These are phyloP conservation scores for Aspergillus transmontanensis DNA, from an alignment of 2,329 filamentous ascomycete species.

Conservation along the genomic window DNA sequence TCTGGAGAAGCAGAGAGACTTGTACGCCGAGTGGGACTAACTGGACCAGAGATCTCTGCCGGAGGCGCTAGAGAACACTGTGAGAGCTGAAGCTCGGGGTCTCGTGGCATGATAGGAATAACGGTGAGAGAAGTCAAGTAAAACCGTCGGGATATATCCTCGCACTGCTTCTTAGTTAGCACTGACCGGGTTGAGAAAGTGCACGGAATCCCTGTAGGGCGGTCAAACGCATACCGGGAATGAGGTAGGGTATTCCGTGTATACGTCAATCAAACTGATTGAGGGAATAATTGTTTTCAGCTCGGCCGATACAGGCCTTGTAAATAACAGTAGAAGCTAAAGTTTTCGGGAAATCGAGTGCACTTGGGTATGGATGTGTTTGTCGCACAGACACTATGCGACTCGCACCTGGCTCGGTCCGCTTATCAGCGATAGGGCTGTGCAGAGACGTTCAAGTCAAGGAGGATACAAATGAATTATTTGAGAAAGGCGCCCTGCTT, in stretches of 20 bases:
- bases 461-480: background rate
- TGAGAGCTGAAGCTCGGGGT: conserved; percentile 28
- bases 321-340: background rate
- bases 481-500: background rate
- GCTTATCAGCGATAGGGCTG: conserved; percentile 32
- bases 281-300: background rate
- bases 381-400: background rate
- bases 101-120: conserved; percentile 36
- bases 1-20: conserved; percentile 42
- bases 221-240: conserved; percentile 31
- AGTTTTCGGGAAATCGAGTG: background rate
- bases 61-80: conserved; percentile 41
- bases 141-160: conserved; percentile 24
- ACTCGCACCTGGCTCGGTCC: conserved; percentile 6
- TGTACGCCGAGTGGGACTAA: conserved; percentile 35
- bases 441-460: conserved; percentile 17
- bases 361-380: background rate
- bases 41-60: conserved; percentile 40
- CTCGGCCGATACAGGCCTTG: background rate
- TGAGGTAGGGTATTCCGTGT: conserved; percentile 2
- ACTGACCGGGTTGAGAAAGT: conserved; percentile 13
- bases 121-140: conserved; percentile 11
- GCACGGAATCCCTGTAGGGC: conserved; percentile 6
- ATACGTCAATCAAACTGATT: conserved; percentile 1
- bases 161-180: conserved; percentile 26